Base-by-base conservation (phyloP, 2,329 filamentous ascomycete genomes). In the Colletotrichum paranaense region DNA sequence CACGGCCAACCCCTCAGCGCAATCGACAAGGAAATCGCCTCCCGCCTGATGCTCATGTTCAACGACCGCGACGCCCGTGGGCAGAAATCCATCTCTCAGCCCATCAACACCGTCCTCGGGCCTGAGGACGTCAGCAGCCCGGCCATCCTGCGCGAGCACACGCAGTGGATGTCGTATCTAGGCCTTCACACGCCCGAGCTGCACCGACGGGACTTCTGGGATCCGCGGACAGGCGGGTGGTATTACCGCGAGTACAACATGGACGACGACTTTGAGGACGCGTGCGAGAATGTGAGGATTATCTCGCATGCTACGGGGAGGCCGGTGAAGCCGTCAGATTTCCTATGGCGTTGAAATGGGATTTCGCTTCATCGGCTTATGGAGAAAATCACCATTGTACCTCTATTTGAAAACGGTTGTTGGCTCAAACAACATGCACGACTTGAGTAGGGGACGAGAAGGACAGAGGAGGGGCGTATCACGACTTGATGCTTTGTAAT, bases 31-130 rank as follows among this genome's bases (percentile, higher is more conserved):
- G 63, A 66, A n/a, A 53, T 75, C 14, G 55, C 53, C 16, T 66
- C 68, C 7, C 73, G 68, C n/a, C 57, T 74, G 42, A 75, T 75
- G 72, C 65, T 62, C 30, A 72, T 73, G 64, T 75, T 75, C 66
- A 73, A 75, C 53, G 73, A 72, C 38, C 63, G 68, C 4, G 74
- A 74, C 53, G 65, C 64, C 38, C 67, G 72, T 4, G 74, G 74
- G 7, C 72, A 74, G 22, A 64, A 64, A 35, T 68, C 68, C 16
- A 72, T 75, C 28, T 74, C 74, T 2, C 62, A 68, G 30, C 68
- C 74, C 55, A 72, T 66, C 49, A 62, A 58, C 53, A 68, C 72
- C 1, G 68, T 74, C 24, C 52, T 75, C 14, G 59, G 55, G 2
- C 68, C 74, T 5, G 62, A 68, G 38, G 46, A 74, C 38, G 71